Evolutionary conservation across 176 grass and related monocot genomes (phyloP).

Genomic region (Metroxylon sagu): DNA sequence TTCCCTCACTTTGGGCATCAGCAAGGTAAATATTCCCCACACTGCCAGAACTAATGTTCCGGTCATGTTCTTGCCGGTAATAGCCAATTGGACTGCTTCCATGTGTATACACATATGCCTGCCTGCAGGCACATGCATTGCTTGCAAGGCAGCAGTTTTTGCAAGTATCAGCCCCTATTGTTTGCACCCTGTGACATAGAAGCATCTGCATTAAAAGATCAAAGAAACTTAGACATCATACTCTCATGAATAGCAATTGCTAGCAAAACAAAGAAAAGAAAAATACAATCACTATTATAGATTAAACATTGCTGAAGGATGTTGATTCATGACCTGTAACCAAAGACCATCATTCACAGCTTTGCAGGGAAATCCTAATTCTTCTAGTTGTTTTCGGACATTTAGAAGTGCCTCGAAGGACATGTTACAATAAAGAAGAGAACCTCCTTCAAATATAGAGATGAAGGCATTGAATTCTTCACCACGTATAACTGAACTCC

Average conservation of each 20-base stretch:
- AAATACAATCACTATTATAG: not conserved
- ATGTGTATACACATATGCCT: constrained; percentile 34
- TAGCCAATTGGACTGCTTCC: constrained; percentile 12
- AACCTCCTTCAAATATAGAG: constrained; percentile 94
- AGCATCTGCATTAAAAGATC: constrained; percentile 74
- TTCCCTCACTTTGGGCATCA: constrained; percentile 73
- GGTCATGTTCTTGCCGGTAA: constrained; percentile 85
- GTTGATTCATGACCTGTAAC: constrained; percentile 55
- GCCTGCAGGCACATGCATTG: constrained; percentile 86
- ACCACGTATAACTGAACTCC: constrained; percentile 48
- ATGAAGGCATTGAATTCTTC: constrained; percentile 87
- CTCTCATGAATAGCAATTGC: not conserved
- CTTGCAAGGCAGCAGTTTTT: constrained; percentile 86
- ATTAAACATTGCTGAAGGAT: not conserved
- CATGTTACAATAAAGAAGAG: constrained; percentile 99
- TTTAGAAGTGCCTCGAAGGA: constrained; percentile 86
- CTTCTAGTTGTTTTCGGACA: constrained; percentile 93
- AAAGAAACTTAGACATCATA: constrained; percentile 22
- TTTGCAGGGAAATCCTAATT: constrained; percentile 97
- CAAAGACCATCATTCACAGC: constrained; percentile 97
- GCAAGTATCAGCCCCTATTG: constrained; percentile 84
- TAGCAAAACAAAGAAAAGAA: not conserved
- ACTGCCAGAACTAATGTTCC: constrained; percentile 52
- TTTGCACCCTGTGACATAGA: constrained; percentile 79
- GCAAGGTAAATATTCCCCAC: constrained; percentile 61